Conservation (phyloP, 331 rosid genomes). For the Malus hybrid region DNA sequence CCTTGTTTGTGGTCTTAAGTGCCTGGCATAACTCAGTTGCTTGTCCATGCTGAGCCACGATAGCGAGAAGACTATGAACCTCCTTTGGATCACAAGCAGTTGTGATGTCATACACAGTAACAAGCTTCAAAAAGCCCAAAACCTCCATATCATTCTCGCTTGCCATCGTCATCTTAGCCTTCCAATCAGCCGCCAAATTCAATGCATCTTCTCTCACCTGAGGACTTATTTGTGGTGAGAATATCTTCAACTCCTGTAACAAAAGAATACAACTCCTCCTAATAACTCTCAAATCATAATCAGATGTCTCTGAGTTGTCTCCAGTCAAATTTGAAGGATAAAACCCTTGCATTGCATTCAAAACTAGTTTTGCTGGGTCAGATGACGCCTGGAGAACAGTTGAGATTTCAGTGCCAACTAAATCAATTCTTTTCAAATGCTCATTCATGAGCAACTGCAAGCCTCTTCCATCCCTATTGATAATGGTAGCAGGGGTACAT, state of each 20-base stretch:
- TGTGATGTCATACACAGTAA: conserved; percentile 15
- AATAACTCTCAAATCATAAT: conserved; percentile 17
- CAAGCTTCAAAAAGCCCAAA: conserved; percentile 26
- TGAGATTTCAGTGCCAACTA: conserved; percentile 3
- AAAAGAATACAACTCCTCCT: conserved; percentile 30
- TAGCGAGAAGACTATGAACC: conserved; percentile 17
- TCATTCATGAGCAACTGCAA: conserved; percentile 20
- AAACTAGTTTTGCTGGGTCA: conserved; percentile 29
- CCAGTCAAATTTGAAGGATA: conserved; percentile 6
- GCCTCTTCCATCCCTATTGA: background rate
- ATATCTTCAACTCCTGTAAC: conserved; percentile 21
- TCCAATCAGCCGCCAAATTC: conserved; percentile 32
- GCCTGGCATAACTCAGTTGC: conserved; percentile 21
- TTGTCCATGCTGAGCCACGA: conserved; percentile 28
- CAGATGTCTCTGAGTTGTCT: conserved; percentile 1
- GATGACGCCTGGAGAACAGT: conserved; percentile 11
- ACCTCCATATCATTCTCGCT: conserved; percentile 17
- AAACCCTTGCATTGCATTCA: conserved; percentile 34
- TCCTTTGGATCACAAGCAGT: conserved; percentile 19
- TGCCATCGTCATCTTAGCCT: conserved; percentile 8
- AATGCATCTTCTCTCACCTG: conserved; percentile 26
- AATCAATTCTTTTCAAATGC: conserved; percentile 13
- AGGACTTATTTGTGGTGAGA: conserved; percentile 13
- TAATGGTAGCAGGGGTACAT: background rate
- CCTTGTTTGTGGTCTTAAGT: conserved; percentile 17